These are phyloP conservation scores for Kernera saxatilis DNA, from an alignment of 345 rosid genomes.

Conservation along the genomic window DNA sequence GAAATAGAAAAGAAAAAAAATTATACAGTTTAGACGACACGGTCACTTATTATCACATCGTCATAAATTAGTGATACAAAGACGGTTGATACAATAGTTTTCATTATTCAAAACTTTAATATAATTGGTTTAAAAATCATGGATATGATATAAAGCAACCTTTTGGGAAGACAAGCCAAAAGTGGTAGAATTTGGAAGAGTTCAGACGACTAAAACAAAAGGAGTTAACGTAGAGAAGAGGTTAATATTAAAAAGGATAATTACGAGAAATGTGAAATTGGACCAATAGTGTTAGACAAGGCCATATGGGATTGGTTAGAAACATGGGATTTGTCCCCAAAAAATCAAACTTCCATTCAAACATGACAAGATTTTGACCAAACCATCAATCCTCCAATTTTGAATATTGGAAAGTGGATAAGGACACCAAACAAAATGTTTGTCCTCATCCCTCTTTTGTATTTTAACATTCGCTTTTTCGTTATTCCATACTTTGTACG, in stretches of 20 bases:
- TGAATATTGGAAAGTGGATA: conserved; percentile 22
- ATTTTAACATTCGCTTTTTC: conserved; percentile 8
- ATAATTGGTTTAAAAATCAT: not conserved
- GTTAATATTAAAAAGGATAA: not conserved
- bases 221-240: conserved; percentile 4
- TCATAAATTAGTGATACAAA: too few species aligned
- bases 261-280: not conserved
- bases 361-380: conserved; percentile 24
- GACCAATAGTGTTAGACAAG: conserved; percentile 12
- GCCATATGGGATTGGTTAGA: conserved; percentile 14
- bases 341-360: conserved; percentile 23
- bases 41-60: too few species aligned
- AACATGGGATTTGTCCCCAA: conserved; percentile 15
- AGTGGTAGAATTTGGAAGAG: not conserved
- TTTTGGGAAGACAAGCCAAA: conserved; percentile 1
- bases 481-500: conserved; percentile 8
- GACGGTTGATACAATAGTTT: not conserved
- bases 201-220: not conserved
- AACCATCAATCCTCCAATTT: conserved; percentile 23
- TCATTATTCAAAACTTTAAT: not conserved
- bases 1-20: not conserved
- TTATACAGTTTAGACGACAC: not conserved
- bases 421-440: conserved; percentile 3
- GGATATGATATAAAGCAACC: not conserved
- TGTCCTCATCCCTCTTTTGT: not conserved